Evolutionary conservation across 371 early-diverging fungal genomes (phyloP), one percentile per base, ranked within the genome.

Genomic region (Mortierella sp.): DNA sequence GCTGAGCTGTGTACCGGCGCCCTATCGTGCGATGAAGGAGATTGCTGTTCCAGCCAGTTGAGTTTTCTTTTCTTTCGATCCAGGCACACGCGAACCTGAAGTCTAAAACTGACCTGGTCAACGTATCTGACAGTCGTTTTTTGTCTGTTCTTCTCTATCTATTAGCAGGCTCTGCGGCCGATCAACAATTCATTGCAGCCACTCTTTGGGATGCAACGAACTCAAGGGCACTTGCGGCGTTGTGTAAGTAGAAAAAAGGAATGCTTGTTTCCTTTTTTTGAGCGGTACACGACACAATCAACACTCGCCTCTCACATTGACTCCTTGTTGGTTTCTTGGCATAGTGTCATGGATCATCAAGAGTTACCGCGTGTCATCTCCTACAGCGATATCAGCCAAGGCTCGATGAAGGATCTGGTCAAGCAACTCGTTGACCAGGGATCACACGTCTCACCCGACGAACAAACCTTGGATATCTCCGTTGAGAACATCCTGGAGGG

Each of bases 11-110:
- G 81, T 61, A 41, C 68, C 24, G 81, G 74, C n/a, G 37, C 58
- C 0, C 58, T 70, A 2, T 53, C 67, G 2, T 80, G 81, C n/a
- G 74, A 73, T 44, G 58, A 39, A n/a, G 81, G 81, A 41, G 76
- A 70, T 43, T 80, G 81, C n/a, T 80, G 81, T 40, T 80, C 81
- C 16, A 63, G 73, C 68, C 73, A 73, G 81, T 80, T 8, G 11
- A 4, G 31, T n/a, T 37, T 43, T 14, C 13, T 29, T 14, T 16
- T 29, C 13, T 7, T 45, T 24, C 13, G 19, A 34, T 58, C 19
- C 19, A 58, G 31, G 31, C 34, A 58, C 34, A 34, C 34, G 6
- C 29, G 6, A 29, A 19, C 19, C 0, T 47, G 47, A 19, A 22
- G 39, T 39, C 14, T 44, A n/a, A 31, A 4, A 24, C 6, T 16